Percentiles rank a stretch among this genome's conserved stretches.
phyloP scores from a whole-genome alignment of 1,139 yeast species.

The Lodderomyces elongisporus region DNA sequence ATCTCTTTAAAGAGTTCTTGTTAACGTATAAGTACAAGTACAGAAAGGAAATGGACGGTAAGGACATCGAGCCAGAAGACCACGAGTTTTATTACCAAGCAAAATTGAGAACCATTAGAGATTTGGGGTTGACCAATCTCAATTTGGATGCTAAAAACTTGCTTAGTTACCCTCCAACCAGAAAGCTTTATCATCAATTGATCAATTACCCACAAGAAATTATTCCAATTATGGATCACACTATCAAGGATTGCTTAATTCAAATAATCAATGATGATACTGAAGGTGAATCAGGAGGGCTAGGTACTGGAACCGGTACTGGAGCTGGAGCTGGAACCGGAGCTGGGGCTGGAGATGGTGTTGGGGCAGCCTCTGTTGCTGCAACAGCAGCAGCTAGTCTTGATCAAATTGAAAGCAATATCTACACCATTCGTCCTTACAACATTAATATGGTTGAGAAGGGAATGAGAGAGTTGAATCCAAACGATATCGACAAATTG shows the following conservation, averaged over 20 bases:
- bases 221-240: conserved; percentile 95
- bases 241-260: conserved; percentile 85
- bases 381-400: too few species aligned
- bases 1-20: conserved; percentile 73
- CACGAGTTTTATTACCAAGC: conserved; percentile 71
- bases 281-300: conserved; percentile 26
- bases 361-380: too few species aligned
- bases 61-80: conserved; percentile 48
- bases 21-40: conserved; percentile 78
- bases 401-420: conserved; percentile 72
- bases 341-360: too few species aligned
- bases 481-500: conserved; percentile 90
- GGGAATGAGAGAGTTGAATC: conserved; percentile 94
- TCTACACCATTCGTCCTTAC: conserved; percentile 86
- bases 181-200: conserved; percentile 76
- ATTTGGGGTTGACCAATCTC: conserved; percentile 73
- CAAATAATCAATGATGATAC: conserved; percentile 61
- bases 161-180: conserved; percentile 69
- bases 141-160: conserved; percentile 82
- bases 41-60: conserved; percentile 50
- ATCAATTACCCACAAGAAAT: conserved; percentile 95
- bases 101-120: conserved; percentile 68
- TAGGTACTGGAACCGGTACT: too few species aligned
- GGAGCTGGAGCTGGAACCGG: too few species aligned
- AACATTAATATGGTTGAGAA: conserved; percentile 58